These are phyloP conservation scores for Steccherinum ochraceum DNA, from an alignment of 768 basidiomycete species.

Conservation along the genomic window DNA sequence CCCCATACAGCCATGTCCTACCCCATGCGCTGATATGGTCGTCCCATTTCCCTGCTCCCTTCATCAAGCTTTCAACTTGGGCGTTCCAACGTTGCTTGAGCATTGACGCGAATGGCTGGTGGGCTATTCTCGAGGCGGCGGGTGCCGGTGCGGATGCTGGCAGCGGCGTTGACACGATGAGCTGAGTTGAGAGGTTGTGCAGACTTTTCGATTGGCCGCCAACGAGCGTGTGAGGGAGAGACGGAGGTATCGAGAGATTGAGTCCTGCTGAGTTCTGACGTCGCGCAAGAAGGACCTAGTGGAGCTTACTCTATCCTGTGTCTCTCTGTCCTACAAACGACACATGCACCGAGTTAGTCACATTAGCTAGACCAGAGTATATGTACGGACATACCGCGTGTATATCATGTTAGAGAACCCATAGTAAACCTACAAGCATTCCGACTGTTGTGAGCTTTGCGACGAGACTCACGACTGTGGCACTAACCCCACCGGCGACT, in stretches of 20 bases:
- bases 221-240: too few relatives aligned
- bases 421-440: constrained; percentile 18
- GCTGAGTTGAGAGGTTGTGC: constrained; percentile 16
- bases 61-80: constrained; percentile 21
- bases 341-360: constrained; percentile 19
- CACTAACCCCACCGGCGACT: constrained; percentile 20
- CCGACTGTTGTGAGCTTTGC: not conserved
- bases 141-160: constrained; percentile 13
- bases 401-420: constrained; percentile 23
- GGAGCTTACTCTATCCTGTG: constrained; percentile 20
- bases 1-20: constrained; percentile 18
- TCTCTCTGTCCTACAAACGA: constrained; percentile 15
- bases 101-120: constrained; percentile 17
- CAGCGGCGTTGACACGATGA: constrained; percentile 15
- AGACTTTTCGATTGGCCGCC: constrained; percentile 10
- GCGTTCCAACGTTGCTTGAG: constrained; percentile 24
- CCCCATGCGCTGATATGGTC: constrained; percentile 17
- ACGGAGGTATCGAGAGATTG: too few relatives aligned
- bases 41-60: constrained; percentile 14
- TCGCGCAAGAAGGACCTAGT: too few relatives aligned
- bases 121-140: constrained; percentile 19
- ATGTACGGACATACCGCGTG: constrained; percentile 17
- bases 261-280: too few relatives aligned
- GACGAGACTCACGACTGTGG: not conserved
- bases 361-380: constrained; percentile 22